phyloP scores from a whole-genome alignment of 2,329 filamentous ascomycete genomes.

The Dryadomyces quercivorus region DNA sequence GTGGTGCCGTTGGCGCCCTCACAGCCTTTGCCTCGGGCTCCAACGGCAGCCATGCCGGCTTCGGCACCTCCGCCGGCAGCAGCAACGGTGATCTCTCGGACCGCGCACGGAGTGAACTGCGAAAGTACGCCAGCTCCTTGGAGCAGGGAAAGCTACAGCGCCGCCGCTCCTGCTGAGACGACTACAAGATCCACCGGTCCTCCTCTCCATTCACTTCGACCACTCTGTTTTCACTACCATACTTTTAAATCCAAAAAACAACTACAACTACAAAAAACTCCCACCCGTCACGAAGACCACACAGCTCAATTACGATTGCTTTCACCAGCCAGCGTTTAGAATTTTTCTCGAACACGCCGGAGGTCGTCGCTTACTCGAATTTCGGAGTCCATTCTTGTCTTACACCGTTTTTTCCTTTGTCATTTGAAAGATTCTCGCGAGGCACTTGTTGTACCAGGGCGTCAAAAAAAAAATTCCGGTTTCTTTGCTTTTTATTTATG shows the following conservation, averaged over 20 bases:
- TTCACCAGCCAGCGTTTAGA: background rate
- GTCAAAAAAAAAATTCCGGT: constrained; percentile 8
- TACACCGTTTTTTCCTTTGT: constrained; percentile 2
- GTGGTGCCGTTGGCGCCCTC: constrained; percentile 8
- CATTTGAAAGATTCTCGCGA: background rate
- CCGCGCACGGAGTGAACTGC: constrained; percentile 66
- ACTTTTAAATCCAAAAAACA: background rate
- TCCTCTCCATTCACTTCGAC: background rate
- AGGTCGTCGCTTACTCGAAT: background rate
- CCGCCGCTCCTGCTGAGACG: constrained; percentile 39
- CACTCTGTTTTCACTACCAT: background rate
- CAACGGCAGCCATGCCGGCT: constrained; percentile 1
- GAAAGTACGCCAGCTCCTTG: constrained; percentile 78
- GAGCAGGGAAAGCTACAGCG: constrained; percentile 61
- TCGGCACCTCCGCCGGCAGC: constrained; percentile 29
- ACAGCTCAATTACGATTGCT: background rate
- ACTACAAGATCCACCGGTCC: background rate
- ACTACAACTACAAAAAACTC: background rate
- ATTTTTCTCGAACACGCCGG: background rate
- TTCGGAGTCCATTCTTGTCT: background rate
- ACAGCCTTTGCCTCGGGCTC: constrained; percentile 9
- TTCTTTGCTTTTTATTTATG: constrained; percentile 1
- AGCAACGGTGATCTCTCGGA: constrained; percentile 53
- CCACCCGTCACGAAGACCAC: background rate
- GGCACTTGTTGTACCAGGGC: background rate